These are phyloP conservation scores for Kwoniella sp. DNA, from an alignment of 768 basidiomycete genomes.

Conservation along the genomic window DNA sequence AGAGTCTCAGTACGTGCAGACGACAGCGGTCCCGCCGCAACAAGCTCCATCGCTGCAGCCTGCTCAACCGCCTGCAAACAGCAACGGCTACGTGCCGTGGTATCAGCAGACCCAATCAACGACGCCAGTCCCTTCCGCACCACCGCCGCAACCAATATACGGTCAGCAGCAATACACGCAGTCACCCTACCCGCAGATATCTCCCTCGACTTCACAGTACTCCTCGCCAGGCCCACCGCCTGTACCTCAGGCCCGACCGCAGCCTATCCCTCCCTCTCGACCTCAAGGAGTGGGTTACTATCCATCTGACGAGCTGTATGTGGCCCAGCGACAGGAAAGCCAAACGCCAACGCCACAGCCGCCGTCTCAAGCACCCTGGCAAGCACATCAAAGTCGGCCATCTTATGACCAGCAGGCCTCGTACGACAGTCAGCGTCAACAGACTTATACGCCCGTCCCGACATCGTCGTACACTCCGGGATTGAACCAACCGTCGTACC, in stretches of 20 bases:
- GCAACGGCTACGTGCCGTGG: slow-evolving; percentile 45
- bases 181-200: background rate
- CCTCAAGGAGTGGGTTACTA: slow-evolving; percentile 42
- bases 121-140: slow-evolving; percentile 9
- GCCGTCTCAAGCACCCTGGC: slow-evolving; percentile 23
- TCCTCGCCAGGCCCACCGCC: slow-evolving; percentile 4
- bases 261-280: slow-evolving; percentile 36
- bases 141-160: slow-evolving; percentile 15
- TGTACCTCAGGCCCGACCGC: slow-evolving; percentile 27
- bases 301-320: slow-evolving; percentile 51
- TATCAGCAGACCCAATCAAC: slow-evolving; percentile 47
- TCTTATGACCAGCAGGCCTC: slow-evolving; percentile 2
- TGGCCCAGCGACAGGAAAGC: slow-evolving; percentile 20
- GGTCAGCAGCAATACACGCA: slow-evolving; percentile 13
- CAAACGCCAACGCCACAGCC: background rate
- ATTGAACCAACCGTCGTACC: slow-evolving; percentile 1
- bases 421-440: slow-evolving; percentile 8
- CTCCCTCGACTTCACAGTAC: slow-evolving; percentile 2
- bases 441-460: slow-evolving; percentile 5
- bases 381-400: slow-evolving; percentile 10
- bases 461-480: slow-evolving; percentile 16
- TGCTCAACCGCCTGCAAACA: slow-evolving; percentile 8
- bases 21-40: background rate
- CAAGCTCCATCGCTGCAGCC: background rate
- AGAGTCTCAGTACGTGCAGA: background rate